Base-by-base conservation (phyloP, 208 protist species). In the Leptomonas seymouri region DNA sequence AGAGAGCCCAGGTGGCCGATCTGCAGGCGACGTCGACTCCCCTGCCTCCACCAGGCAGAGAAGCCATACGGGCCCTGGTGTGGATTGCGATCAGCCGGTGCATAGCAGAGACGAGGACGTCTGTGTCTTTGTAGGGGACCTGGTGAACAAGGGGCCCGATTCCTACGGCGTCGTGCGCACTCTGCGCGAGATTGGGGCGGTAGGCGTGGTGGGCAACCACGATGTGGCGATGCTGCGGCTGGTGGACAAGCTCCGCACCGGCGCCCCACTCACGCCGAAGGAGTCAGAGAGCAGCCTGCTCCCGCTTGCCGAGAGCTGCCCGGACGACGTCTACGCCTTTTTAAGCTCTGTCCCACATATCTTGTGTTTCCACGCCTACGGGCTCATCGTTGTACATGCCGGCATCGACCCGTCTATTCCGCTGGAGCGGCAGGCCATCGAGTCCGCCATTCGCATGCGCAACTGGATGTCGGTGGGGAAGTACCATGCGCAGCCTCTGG, bases 141-240 rank as follows among this genome's bases (percentile, higher is more conserved):
- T 97, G 15, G 78, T 97, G 28, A 93, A 91, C 74, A 97, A 97
- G 61, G 92, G 92, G 0, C 86, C 85, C 4, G 78, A 93, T 50
- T 93, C 89, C 18, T 77, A 78, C 50, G 92, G 76, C 5, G 82
- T 85, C n/a, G 74, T 94, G 48, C 78, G 81, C 6, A 67, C 77
- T 18, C 53, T 89, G 58, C 82, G 62, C 36, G 73, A 65, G 18
- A 72, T 92, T 23, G 85, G 87, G 14, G 91, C 91, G 1, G 67
- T 75, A 14, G 81, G 75, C 9, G 89, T 94, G 20, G 46, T 91
- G 6, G 91, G 89, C 34, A 96, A 96, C 66, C 89, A 94, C 74
- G 91, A 96, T 60, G 46, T 63, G 25, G 84, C 78, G 67, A 36
- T 96, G 58, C 67, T 96, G 41, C 67, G 75, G 20, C 54, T 92